Conservation (phyloP, 2,329 filamentous ascomycete genomes). For the Colletotrichum spinosum region DNA sequence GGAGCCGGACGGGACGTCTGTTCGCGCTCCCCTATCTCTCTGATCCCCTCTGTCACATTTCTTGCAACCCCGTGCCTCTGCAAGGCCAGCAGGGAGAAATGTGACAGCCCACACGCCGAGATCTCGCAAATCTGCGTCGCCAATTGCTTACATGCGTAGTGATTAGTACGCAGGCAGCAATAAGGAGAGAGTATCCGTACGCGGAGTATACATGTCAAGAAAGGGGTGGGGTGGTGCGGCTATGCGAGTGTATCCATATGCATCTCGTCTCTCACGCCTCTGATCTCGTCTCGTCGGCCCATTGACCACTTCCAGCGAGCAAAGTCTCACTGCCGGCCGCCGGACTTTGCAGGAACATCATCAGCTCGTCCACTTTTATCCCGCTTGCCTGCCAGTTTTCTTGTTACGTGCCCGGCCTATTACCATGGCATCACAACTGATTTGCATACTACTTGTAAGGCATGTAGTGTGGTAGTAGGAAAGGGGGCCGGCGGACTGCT, state of each 20-base stretch:
- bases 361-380: constrained; percentile 12
- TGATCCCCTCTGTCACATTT: constrained; percentile 14
- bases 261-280: constrained; percentile 1
- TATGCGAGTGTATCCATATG: too few species aligned
- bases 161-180: too few species aligned
- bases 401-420: neutral
- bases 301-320: constrained; percentile 12
- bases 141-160: neutral
- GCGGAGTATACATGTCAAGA: too few species aligned
- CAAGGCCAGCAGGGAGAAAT: constrained; percentile 16
- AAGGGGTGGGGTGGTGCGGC: neutral
- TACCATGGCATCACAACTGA: too few species aligned
- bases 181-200: too few species aligned
- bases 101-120: constrained; percentile 23
- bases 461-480: too few species aligned
- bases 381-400: constrained; percentile 8
- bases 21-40: neutral
- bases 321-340: constrained; percentile 28
- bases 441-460: too few species aligned
- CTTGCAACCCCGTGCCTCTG: neutral
- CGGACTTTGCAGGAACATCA: constrained; percentile 9
- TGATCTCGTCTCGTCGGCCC: constrained; percentile 2
- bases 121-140: constrained; percentile 36
- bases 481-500: too few species aligned
- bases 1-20: constrained; percentile 20